Evolutionary conservation across 2,329 filamentous ascomycete genomes (phyloP), one percentile per base, ranked within the genome.

Genomic region (Zymoseptoria passerinii): DNA sequence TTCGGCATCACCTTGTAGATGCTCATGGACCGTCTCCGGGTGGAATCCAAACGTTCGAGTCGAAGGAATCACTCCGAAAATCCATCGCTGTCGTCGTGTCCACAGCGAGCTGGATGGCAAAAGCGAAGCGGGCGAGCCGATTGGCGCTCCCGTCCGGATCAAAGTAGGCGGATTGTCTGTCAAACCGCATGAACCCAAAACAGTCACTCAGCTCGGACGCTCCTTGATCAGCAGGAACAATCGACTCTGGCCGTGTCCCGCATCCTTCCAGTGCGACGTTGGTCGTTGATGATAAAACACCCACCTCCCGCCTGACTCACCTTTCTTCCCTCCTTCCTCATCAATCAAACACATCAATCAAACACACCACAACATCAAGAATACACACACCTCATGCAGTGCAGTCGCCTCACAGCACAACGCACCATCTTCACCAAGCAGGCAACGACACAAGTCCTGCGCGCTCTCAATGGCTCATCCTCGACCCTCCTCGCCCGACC

Each of bases 381-480:
- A 27, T n/a, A 19, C 4, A 50, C 18, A 19, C 48, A 50, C 48
- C 48, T 23, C 48, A 50, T 72, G 69, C 66, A 65, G 54, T 68
- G 65, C 60, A 67, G 60, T 52, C 67, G 66, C 60, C 58, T 56
- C 48, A 56, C 66, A 52, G 54, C 51, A n/a, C 57, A 60, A 40
- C 61, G 67, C 55, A 62, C 71, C 50, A 57, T 71, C 28, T 66
- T 72, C 54, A 69, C 74, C 27, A 73, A 70, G 64, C 70, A 70
- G 58, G 70, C 71, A 40, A 70, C 73, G 55, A 64, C 71, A 57
- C 71, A 74, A 44, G 53, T 76, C 52, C 64, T 74, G 65, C 73
- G 70, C 60, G 64, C 69, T 13, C 63, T 75, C 67, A 71, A 73
- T 68, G 67, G 69, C 62, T 67, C 66, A 50, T 59, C 53, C 50